Evolutionary conservation across 1,139 yeast species (phyloP), one percentile per base, ranked within the genome.

Genomic region (Blastobotrys petasosporus): DNA sequence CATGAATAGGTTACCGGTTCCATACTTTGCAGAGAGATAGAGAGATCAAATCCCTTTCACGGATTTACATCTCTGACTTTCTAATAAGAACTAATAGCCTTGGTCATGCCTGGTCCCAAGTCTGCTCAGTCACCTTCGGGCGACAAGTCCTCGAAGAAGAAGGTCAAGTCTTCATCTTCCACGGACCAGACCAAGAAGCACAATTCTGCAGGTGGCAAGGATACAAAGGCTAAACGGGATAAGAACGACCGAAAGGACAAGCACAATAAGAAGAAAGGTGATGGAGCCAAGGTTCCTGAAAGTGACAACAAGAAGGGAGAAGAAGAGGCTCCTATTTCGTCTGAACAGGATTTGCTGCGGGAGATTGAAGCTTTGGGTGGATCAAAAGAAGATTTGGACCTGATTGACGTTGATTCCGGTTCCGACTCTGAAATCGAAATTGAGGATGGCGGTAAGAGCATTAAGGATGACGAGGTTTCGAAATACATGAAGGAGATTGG

Each of bases 401-500:
- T 82, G 49, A 56, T 83, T 20, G 68, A 69, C 13, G 58, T 85
- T 8, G 68, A 60, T 35, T 61, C 61, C 12, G 90, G 80, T 48
- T 64, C 68, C 35, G 68, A 65, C 1, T 73, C 85, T 29, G 71
- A 74, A 11, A 56, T 78, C 17, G 73, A 61, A 39, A 49, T 54
- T n/a, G 67, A 38, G 10, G 25, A 20, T 20, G 25, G 25, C 7
- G 54, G 46, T 7, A 48, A 44, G 8, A 44, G 45, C 6, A 37
- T 37, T 9, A 48, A 47, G 5, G 61, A 56, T 35, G 33, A 46
- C 7, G 96, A 86, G 49, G 70, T 87, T 50, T 69, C 75, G 29
- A 70, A 69, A 13, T 82, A 85, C 60, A 80, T 88, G 80, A 75
- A 76, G 52, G 77, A 74, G 30, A 75, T 85, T 55, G 94, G 94